Percentiles rank a stretch among this genome's conserved stretches.
phyloP scores from a whole-genome alignment of 495 filamentous ascomycete species.

The Entonaema liquescens region DNA sequence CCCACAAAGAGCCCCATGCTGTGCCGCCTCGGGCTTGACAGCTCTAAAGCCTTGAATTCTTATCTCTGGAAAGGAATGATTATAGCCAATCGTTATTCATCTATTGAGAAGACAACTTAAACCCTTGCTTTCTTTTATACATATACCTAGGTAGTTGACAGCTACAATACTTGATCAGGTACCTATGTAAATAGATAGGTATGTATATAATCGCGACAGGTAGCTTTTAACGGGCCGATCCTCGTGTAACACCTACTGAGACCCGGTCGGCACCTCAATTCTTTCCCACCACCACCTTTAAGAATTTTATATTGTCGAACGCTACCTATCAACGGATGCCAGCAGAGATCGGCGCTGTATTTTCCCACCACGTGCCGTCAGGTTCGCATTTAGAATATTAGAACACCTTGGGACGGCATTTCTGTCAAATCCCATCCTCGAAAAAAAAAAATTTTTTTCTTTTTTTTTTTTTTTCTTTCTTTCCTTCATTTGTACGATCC shows the following conservation, averaged over 20 bases:
- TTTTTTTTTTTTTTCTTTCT: neutral
- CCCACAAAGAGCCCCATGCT: slow-evolving; percentile 29
- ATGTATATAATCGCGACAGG: neutral
- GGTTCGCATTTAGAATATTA: slow-evolving; percentile 24
- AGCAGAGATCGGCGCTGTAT: slow-evolving; percentile 33
- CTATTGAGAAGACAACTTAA: neutral
- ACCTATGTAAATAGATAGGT: neutral
- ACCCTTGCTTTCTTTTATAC: neutral
- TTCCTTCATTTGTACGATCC: neutral
- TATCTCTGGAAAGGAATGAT: neutral
- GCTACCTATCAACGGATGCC: slow-evolving; percentile 34
- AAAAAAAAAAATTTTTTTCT: neutral
- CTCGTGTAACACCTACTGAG: slow-evolving; percentile 24
- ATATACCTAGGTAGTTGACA: no score
- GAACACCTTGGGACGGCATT: slow-evolving; percentile 34
- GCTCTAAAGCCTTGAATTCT: neutral
- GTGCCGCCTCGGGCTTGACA: slow-evolving; percentile 4
- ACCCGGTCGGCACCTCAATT: neutral
- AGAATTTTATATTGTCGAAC: slow-evolving; percentile 23
- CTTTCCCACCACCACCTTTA: neutral
- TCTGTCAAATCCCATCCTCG: slow-evolving; percentile 34
- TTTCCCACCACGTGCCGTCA: slow-evolving; percentile 19
- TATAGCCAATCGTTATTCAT: neutral
- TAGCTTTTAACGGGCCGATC: slow-evolving; percentile 38
- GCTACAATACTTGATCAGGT: neutral